Evolutionary conservation across 1,284 basidiomycete genomes (phyloP), one percentile per base, ranked within the genome.

Genomic region (Volvariella volvacea): DNA sequence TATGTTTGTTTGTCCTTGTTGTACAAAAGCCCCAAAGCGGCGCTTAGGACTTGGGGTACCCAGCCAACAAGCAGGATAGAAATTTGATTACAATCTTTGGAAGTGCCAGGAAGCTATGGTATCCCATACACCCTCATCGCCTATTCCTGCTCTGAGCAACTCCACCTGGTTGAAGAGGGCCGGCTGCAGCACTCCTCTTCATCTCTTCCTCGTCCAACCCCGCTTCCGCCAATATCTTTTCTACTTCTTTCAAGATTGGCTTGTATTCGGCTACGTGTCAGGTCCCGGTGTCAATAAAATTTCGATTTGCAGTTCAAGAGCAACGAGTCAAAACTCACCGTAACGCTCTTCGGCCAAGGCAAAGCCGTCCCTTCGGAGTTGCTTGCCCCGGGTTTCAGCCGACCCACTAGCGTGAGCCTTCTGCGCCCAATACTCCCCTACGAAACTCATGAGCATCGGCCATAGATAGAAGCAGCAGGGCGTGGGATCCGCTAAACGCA

Each of bases 191-290:
- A 19, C 74, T 73, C 47, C 55, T 59, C 40, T 63, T 70, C 67
- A 89, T 84, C 50, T 92, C 92, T 6, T 88, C 84, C 44, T 89
- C 86, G 48, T 95, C 91, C 43, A 95, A 63, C 1, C 91, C 92
- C 0, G 92, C 91, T 53, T 92, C 89, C 12, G 77, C 78, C 43
- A 93, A 66, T 42, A 94, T 93, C 45, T 77, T 81, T 58, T 92
- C 90, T 4, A 95, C 86, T 62, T 92, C 87, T 50, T 82, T 68
- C 16, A 92, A 61, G 4, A 88, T 70, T 0, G 89, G 90, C 52
- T 89, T 88, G 57, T 93, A 93, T 41, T 71, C 71, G 19, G 68
- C 66, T 68, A 42, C 30, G 80, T 80, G 55, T 33, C 12, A n/a
- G n/a, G n/a, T n/a, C n/a, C n/a, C n/a, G n/a, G n/a, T n/a, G n/a